Evolutionary conservation across 2,329 filamentous ascomycete genomes (phyloP).

Genomic region (Arthrobotrys pseudoclavata): DNA sequence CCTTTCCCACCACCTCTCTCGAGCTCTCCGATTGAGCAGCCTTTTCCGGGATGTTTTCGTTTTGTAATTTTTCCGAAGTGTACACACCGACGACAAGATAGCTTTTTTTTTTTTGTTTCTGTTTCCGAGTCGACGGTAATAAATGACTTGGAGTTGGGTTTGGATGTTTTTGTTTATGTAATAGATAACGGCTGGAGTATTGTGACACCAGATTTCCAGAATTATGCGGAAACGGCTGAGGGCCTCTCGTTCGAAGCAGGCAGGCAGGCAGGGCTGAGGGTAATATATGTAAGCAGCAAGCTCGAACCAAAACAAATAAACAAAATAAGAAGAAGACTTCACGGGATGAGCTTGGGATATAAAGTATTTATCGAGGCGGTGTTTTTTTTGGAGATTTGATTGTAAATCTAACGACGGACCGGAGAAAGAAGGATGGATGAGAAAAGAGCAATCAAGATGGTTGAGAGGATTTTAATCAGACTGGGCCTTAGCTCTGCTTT

Average conservation of each 20-base stretch:
- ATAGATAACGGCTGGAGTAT: slow-evolving; percentile 7
- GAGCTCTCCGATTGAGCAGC: not conserved
- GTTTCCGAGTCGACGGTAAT: not conserved
- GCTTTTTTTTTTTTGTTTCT: not conserved
- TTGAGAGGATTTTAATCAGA: slow-evolving; percentile 8
- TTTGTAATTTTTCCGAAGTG: slow-evolving; percentile 5
- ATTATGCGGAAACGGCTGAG: slow-evolving; percentile 6
- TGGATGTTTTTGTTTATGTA: slow-evolving; percentile 32
- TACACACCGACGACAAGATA: not conserved
- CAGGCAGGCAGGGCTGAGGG: not conserved
- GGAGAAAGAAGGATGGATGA: not conserved
- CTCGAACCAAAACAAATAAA: not conserved
- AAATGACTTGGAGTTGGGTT: not conserved
- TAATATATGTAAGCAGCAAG: not conserved
- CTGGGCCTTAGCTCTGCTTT: no score
- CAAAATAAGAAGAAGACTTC: not conserved
- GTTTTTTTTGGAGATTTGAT: not conserved
- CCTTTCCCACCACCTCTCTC: not conserved
- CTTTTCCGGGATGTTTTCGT: slow-evolving; percentile 22
- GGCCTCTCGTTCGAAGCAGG: not conserved
- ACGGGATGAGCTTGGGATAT: not conserved
- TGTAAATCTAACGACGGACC: not conserved
- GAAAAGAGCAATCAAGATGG: not conserved
- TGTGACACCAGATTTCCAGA: slow-evolving; percentile 21
- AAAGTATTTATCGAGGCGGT: not conserved